Conservation (phyloP, 768 basidiomycete genomes). For the Mrakia frigida region DNA sequence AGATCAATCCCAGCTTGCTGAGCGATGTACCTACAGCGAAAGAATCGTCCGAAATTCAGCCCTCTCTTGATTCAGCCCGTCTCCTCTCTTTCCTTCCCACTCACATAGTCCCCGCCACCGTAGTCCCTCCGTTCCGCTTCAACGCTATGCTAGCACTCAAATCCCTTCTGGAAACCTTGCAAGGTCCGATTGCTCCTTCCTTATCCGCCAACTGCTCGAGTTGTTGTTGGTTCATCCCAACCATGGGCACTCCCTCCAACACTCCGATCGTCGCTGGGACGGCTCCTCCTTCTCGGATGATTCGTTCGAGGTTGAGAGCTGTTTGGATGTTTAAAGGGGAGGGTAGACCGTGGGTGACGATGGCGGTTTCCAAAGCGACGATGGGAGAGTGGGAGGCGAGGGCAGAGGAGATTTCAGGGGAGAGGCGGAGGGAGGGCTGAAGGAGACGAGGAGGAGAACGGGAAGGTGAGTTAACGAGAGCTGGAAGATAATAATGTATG, state of each 20-base stretch:
- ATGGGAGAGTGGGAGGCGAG: conserved; percentile 60
- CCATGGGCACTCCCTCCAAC: conserved; percentile 73
- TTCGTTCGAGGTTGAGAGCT: conserved; percentile 63
- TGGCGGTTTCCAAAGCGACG: conserved; percentile 85
- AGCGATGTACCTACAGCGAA: conserved; percentile 36
- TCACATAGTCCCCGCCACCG: conserved; percentile 34
- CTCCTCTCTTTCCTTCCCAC: neutral
- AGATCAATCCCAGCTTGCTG: conserved; percentile 80
- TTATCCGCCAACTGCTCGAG: conserved; percentile 60
- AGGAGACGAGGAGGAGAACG: neutral
- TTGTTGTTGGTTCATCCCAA: conserved; percentile 62
- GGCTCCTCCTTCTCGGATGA: conserved; percentile 68
- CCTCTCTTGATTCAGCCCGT: neutral
- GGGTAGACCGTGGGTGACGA: conserved; percentile 86
- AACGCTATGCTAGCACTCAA: conserved; percentile 37
- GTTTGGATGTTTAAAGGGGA: conserved; percentile 69
- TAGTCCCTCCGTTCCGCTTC: conserved; percentile 62
- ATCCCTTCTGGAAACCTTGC: conserved; percentile 43
- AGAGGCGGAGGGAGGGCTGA: neutral
- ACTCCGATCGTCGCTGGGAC: conserved; percentile 87
- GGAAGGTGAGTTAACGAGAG: no score
- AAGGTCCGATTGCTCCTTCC: conserved; percentile 18
- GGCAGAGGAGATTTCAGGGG: conserved; percentile 69
- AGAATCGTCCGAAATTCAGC: neutral
- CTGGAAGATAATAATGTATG: no score